Evolutionary conservation across 768 basidiomycete genomes (phyloP), one percentile per base, ranked within the genome.

Genomic region (Hygrocybe coccinea): DNA sequence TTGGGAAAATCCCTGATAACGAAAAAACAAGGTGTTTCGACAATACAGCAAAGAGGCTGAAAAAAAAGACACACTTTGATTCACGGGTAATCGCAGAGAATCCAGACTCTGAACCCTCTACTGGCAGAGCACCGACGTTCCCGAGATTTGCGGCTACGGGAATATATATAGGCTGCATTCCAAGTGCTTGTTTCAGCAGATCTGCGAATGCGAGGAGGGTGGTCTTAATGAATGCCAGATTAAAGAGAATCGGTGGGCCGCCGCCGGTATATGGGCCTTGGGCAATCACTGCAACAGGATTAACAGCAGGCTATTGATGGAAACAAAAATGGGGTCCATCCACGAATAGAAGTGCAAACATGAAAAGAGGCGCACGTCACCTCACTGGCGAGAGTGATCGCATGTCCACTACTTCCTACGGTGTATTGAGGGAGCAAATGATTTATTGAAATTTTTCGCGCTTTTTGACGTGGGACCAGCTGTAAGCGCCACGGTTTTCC

Each of bases 211-310:
- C 65, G 21, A 52, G 60, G 11, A 52, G 38, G 12, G 61, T 39
- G 2, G 61, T 60, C 53, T 64, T 65, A 43, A 71, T 9, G 22
- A 59, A 53, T 2, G 58, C 56, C 9, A 53, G 36, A 24, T 46
- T 56, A 4, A 60, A 46, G 7, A 56, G 60, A 6, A 44, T 38
- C 15, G 51, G 17, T 12, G 55, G 52, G 2, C 43, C 25, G 17
- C 44, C 41, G 35, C 70, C 71, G 3, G 67, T 61, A 52, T 63
- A 73, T 3, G 73, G 69, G 49, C 71, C 70, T 63, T 74, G 73
- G 1, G 67, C 61, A 14, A 74, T 64, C 3, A 62, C 67, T 12
- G 67, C 71, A 25, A 52, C 54, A 8, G 67, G 53, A 43, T 69
- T 69, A 19, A 71, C 50, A n/a, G 59, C 14, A 9, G 54, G 46